A percentile compares a stretch with the other conserved stretches of the same genome.
Conservation (phyloP, 345 rosid genomes). For the Murraya paniculata region DNA sequence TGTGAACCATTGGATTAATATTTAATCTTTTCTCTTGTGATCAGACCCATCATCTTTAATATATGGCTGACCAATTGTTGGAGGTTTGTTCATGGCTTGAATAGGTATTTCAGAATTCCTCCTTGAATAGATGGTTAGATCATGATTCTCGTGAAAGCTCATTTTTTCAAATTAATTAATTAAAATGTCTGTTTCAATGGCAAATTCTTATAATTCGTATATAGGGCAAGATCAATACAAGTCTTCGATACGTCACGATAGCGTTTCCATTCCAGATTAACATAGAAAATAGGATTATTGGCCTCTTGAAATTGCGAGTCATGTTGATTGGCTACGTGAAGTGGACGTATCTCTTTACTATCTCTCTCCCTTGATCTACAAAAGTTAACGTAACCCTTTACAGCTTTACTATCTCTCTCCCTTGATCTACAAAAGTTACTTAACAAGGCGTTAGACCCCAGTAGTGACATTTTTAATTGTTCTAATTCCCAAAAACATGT, state of each 20-base stretch:
- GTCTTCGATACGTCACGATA: background rate
- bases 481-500: no score
- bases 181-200: background rate
- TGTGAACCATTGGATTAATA: background rate
- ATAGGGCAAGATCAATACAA: background rate
- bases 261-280: background rate
- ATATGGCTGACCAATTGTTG: background rate
- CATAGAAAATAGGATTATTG: background rate
- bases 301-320: no score
- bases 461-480: no score
- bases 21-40: no score
- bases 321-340: no score
- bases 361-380: no score
- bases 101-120: background rate
- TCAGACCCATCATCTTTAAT: background rate
- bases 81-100: background rate
- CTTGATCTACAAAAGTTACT: no score
- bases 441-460: no score
- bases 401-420: no score
- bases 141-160: background rate
- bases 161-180: background rate
- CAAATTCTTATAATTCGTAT: background rate
- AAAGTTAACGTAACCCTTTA: no score
- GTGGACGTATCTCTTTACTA: no score
- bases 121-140: background rate